These are phyloP conservation scores for Fistulifera pelliculosa DNA, from an alignment of 108 stramenopile species.

Conservation along the genomic window DNA sequence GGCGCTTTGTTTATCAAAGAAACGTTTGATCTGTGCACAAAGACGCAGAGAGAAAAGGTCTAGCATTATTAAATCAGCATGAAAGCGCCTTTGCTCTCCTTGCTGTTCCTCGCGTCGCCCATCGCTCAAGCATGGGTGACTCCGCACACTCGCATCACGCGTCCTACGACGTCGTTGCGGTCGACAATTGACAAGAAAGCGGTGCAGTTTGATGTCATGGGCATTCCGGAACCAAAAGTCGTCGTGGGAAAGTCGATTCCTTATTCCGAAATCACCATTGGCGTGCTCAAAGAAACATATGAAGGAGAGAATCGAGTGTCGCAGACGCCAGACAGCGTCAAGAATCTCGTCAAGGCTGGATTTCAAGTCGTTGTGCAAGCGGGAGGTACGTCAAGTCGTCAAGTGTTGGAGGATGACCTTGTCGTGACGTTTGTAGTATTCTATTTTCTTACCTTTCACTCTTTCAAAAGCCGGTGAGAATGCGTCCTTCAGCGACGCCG, in stretches of 20 bases:
- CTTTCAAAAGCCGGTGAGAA: conserved; percentile 58
- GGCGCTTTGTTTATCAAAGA: too few species aligned
- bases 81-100: too few species aligned
- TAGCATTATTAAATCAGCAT: too few species aligned
- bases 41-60: too few species aligned
- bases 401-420: background rate
- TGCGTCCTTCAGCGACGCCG: conserved; percentile 85
- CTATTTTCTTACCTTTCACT: background rate
- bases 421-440: conserved; percentile 3
- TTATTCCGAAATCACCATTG: conserved; percentile 80
- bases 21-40: too few species aligned
- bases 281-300: conserved; percentile 83
- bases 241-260: conserved; percentile 27
- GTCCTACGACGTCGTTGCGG: too few species aligned
- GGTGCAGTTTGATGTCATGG: too few species aligned
- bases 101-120: too few species aligned
- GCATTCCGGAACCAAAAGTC: too few species aligned
- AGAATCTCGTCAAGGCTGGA: conserved; percentile 67
- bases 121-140: too few species aligned
- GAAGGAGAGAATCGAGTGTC: conserved; percentile 84
- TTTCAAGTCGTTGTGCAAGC: conserved; percentile 63
- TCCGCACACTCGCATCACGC: too few species aligned
- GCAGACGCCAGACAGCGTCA: conserved; percentile 69
- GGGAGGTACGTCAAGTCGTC: conserved; percentile 68
- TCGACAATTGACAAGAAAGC: too few species aligned